Conservation (phyloP, 2,329 filamentous ascomycete genomes). For the Leptographium galeiforme region DNA sequence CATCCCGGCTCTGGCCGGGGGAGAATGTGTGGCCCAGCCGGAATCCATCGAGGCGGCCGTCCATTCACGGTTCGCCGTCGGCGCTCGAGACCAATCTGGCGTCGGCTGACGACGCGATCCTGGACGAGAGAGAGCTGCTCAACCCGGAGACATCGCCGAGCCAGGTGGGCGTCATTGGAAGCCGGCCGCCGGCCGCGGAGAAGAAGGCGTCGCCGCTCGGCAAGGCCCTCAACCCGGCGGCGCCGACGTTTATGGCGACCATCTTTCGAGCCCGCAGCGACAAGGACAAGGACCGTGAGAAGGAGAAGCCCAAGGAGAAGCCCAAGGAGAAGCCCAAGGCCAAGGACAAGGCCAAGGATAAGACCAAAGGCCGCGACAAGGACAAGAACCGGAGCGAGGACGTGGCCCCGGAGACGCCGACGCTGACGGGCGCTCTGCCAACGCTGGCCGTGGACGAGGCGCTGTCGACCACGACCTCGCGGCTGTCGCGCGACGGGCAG, state of each 20-base stretch:
- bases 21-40: constrained; percentile 42
- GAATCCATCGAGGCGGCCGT: constrained; percentile 67
- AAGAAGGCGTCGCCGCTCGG: constrained; percentile 32
- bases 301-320: constrained; percentile 24
- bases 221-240: constrained; percentile 69
- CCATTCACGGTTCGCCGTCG: constrained; percentile 62
- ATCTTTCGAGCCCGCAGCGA: constrained; percentile 40
- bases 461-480: constrained; percentile 34
- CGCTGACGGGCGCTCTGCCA: constrained; percentile 19
- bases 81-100: constrained; percentile 46
- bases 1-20: constrained; percentile 51
- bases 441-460: constrained; percentile 27
- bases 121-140: constrained; percentile 42
- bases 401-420: constrained; percentile 1
- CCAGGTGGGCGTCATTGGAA: constrained; percentile 64
- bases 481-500: constrained; percentile 40
- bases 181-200: constrained; percentile 41
- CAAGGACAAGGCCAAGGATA: constrained; percentile 24
- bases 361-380: constrained; percentile 16
- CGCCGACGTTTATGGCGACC: constrained; percentile 71
- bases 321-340: constrained; percentile 21
- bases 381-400: not conserved
- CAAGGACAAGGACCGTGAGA: constrained; percentile 24
- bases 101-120: constrained; percentile 50
- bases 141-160: constrained; percentile 39